Base-by-base conservation (phyloP, 345 rosid genomes). In the Heritiera littoralis region DNA sequence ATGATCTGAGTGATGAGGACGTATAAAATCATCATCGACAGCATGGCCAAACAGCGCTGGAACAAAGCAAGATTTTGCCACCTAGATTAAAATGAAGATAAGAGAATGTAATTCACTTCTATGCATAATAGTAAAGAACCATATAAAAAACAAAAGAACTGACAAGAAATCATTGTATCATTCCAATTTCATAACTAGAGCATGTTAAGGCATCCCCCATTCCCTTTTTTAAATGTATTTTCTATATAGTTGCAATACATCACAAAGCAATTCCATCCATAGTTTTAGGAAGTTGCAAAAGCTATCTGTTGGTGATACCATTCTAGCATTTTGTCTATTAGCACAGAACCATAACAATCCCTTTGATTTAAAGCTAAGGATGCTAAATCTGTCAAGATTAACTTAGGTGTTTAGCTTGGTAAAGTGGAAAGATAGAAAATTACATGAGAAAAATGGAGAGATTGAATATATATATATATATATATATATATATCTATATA, bases 41-140 rank as follows among this genome's bases (percentile, higher is more conserved):
- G 92, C 99, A 89, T 95, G 99, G 66, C 99, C 99, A 90, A 94
- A 89, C 82, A 95, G 87, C 79, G 78, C 99, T 7, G 99, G 99
- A 80, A 95, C 97, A 82, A 92, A 92, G 88, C 90, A 83, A 80
- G 89, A 87, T 70, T 89, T 86, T 48, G 98, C 99, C 78, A 89
- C 93, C 99, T 95, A 77, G 20, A 84, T 81, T 32, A 73, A 73
- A 56, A 76, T 78, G 38, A 54, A 66, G 67, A 49, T 60, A 54
- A 55, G 48, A 41, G 64, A 51, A 43, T 58, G 35, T 15, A 49
- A 49, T 55, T 30, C 8, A 51, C 55, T 10, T 54, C 32, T 38
- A 72, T 43, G 28, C 63, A 56, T 45, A 80, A 74, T 59, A 43
- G 8, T 64, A 14, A 23, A 41, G 43, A 48, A 66, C 40, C 38